Evolutionary conservation across 805 yeast genomes (phyloP).

Genomic region (Sugiyamaella chiloensis): DNA sequence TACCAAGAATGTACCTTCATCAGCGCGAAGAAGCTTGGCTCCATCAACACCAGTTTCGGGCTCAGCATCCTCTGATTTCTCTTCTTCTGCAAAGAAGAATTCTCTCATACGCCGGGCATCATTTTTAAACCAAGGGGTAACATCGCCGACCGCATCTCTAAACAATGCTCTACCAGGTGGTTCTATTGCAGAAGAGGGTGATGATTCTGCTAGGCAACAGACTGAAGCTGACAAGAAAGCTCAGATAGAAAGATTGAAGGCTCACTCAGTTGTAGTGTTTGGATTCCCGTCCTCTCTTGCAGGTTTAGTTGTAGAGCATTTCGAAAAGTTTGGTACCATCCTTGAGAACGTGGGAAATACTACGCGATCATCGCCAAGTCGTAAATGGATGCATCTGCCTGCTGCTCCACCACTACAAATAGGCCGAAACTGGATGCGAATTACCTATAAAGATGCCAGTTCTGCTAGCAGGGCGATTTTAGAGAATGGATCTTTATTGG

Average conservation of each 20-base stretch:
- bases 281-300: constrained; percentile 84
- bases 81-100: not conserved
- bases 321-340: constrained; percentile 74
- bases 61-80: not conserved
- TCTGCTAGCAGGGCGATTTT: constrained; percentile 81
- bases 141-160: not conserved
- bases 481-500: constrained; percentile 73
- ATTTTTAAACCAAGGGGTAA: not conserved
- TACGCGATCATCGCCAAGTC: constrained; percentile 27
- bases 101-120: constrained; percentile 1
- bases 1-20: constrained; percentile 14
- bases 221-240: not conserved
- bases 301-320: constrained; percentile 62
- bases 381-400: constrained; percentile 12
- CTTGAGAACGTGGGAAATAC: constrained; percentile 53
- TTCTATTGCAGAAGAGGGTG: constrained; percentile 28
- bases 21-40: constrained; percentile 3
- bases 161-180: not conserved
- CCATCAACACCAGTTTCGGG: not conserved
- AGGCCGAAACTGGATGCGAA: constrained; percentile 88
- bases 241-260: not conserved
- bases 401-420: constrained; percentile 61
- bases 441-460: constrained; percentile 72
- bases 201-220: not conserved
- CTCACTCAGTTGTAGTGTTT: constrained; percentile 73